Evolutionary conservation across 805 yeast genomes (phyloP).

Genomic region (Metschnikowia kunwiensis): DNA sequence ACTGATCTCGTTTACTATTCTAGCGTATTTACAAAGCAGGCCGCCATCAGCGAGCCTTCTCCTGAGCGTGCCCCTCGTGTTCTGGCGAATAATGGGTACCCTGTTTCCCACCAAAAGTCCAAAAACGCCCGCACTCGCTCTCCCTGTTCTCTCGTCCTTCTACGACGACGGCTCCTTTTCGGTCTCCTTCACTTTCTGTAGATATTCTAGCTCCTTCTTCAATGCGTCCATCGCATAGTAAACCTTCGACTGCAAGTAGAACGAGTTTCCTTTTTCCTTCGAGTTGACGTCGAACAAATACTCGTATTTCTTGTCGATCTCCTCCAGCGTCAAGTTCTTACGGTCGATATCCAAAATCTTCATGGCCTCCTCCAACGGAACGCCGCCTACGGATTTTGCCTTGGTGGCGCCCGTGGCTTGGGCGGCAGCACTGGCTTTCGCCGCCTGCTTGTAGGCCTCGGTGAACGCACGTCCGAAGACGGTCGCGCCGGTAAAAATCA

Average conservation of each 20-base stretch:
- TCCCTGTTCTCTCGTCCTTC: background rate
- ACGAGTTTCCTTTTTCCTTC: conserved; percentile 94
- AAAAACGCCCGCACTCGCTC: background rate
- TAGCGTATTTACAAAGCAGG: too few species aligned
- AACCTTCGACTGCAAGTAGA: conserved; percentile 89
- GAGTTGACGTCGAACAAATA: conserved; percentile 85
- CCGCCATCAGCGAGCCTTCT: too few species aligned
- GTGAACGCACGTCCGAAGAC: conserved; percentile 94
- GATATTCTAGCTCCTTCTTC: conserved; percentile 67
- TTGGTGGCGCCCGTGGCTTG: conserved; percentile 30
- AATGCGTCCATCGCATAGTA: conserved; percentile 92
- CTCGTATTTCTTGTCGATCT: conserved; percentile 67
- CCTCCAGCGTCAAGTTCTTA: conserved; percentile 50
- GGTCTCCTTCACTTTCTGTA: conserved; percentile 41
- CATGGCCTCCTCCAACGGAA: conserved; percentile 84
- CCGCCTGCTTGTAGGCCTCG: conserved; percentile 97
- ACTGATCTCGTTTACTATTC: too few species aligned
- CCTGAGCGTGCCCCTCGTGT: too few species aligned
- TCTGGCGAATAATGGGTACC: too few species aligned
- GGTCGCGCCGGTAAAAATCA: conserved; percentile 88
- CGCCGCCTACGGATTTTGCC: conserved; percentile 67
- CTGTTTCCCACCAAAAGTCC: too few species aligned
- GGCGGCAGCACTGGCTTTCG: conserved; percentile 80
- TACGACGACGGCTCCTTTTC: conserved; percentile 19
- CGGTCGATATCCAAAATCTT: conserved; percentile 82